phyloP scores from a whole-genome alignment of 176 grass and related monocot genomes.

The Musa acuminata region DNA sequence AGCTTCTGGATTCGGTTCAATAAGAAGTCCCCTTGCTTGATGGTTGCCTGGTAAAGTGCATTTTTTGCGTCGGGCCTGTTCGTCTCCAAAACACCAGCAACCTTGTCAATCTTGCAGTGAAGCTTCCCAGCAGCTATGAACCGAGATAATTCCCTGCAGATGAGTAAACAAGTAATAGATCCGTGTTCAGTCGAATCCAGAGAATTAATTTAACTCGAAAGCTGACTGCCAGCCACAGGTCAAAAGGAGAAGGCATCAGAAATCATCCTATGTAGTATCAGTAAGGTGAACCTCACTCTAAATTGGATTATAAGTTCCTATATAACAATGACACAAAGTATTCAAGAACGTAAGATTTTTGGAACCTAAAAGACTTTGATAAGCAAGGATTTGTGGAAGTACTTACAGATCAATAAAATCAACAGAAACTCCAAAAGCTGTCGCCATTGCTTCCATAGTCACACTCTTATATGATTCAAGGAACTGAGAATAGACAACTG shows the following conservation, averaged over 20 bases:
- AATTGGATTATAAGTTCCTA: too few species aligned
- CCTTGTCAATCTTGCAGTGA: slow-evolving; percentile 99
- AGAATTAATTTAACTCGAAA: background rate
- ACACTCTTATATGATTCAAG: slow-evolving; percentile 97
- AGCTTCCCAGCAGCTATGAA: slow-evolving; percentile 95
- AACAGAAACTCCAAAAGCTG: slow-evolving; percentile 75
- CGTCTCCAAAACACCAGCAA: slow-evolving; percentile 81
- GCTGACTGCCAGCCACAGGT: background rate
- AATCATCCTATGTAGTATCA: background rate
- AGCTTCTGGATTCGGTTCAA: slow-evolving; percentile 96
- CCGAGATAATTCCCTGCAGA: slow-evolving; percentile 65
- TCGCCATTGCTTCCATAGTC: slow-evolving; percentile 96
- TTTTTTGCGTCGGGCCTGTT: slow-evolving; percentile 87
- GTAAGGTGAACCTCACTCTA: too few species aligned
- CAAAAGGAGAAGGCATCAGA: background rate
- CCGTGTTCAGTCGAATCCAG: background rate
- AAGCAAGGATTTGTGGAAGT: background rate
- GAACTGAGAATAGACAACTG: slow-evolving; percentile 89
- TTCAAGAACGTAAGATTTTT: too few species aligned
- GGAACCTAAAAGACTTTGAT: too few species aligned
- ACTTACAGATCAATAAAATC: slow-evolving; percentile 98
- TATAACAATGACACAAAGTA: too few species aligned
- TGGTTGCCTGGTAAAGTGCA: slow-evolving; percentile 91
- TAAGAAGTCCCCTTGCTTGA: slow-evolving; percentile 97
- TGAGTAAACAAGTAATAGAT: background rate